Conservation (phyloP, 768 basidiomycete species). For the Mycena leptocephala region DNA sequence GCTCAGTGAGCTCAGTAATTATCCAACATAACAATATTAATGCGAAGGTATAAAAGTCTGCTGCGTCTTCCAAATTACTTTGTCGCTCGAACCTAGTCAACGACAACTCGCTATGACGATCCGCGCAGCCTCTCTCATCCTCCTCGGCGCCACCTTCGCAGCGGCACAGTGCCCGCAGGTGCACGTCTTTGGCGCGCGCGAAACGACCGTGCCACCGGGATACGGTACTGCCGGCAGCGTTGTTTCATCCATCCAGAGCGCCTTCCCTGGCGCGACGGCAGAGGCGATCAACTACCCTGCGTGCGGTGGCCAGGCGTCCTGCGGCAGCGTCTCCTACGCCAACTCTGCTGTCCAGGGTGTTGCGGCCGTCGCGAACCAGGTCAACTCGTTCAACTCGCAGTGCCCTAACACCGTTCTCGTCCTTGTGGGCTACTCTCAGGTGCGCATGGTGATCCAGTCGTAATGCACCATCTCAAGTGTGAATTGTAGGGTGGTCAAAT, state of each 20-base stretch:
- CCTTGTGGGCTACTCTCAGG: conserved; percentile 54
- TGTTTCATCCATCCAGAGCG: conserved; percentile 44
- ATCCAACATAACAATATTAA: too few relatives aligned
- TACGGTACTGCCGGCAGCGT: conserved; percentile 50
- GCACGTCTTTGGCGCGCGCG: conserved; percentile 54
- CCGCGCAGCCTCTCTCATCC: conserved; percentile 27
- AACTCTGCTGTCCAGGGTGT: conserved; percentile 49
- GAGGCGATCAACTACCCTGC: conserved; percentile 56
- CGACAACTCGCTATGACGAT: conserved; percentile 16
- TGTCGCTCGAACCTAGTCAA: background rate
- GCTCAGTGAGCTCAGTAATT: too few relatives aligned
- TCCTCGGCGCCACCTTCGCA: conserved; percentile 28
- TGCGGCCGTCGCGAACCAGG: conserved; percentile 46
- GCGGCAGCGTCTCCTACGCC: conserved; percentile 52
- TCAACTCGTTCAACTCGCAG: conserved; percentile 51
- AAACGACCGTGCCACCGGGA: conserved; percentile 50
- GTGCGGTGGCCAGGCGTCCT: conserved; percentile 51
- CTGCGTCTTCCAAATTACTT: background rate
- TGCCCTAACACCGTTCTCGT: conserved; percentile 51
- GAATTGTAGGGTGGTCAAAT: conserved; percentile 51
- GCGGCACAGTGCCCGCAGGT: conserved; percentile 47
- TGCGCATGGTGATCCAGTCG: conserved; percentile 7
- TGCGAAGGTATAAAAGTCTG: background rate
- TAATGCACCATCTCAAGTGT: background rate
- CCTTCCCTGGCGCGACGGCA: conserved; percentile 48